Evolutionary conservation across 2,329 filamentous ascomycete genomes (phyloP), one percentile per base, ranked within the genome.

Genomic region (Aspergillus pseudonomiae): DNA sequence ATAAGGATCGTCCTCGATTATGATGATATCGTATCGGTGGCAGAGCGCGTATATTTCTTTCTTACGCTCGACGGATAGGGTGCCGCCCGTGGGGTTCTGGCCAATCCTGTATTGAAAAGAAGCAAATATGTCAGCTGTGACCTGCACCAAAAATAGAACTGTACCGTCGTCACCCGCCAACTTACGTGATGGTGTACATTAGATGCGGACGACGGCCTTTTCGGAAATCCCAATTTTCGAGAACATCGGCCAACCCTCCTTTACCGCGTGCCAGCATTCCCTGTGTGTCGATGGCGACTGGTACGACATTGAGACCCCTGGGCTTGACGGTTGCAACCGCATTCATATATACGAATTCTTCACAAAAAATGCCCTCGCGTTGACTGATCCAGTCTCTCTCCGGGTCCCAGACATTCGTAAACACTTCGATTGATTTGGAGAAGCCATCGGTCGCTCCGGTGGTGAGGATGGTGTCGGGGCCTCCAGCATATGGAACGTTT

Each of bases 1-100:
- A 81, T 97, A 97, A 6, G 94, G 94, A 66, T 97, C 94, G 71
- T 98, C 94, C 78, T 98, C 94, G 65, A 96, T 81, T 68, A 97
- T 97, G 72, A 97, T 86, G 66, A 97, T 86, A 77, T 97, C 93
- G 79, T 92, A 96, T 74, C 90, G 86, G 75, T 88, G 88, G 79
- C 91, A 95, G 16, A 97, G 76, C 21, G 85, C 86, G 74, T 97
- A 97, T 32, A 97, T 85, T 58, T 93, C 88, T 71, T 87, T 90
- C 61, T 92, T 87, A 46, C 94, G 88, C 71, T 89, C 80, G 11
- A 95, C 76, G 3, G 91, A 89, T 2, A 96, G 82, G 3, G 91
- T 88, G 36, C 90, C 89, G 34, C 91, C 89, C 0, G 93, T 96
- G 2, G 93, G 94, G 75, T 97, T 97, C 73, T 97, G 93, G 32